These are phyloP conservation scores for Sanghuangporus sanghuang DNA, from an alignment of 1,284 basidiomycete genomes.

Conservation along the genomic window DNA sequence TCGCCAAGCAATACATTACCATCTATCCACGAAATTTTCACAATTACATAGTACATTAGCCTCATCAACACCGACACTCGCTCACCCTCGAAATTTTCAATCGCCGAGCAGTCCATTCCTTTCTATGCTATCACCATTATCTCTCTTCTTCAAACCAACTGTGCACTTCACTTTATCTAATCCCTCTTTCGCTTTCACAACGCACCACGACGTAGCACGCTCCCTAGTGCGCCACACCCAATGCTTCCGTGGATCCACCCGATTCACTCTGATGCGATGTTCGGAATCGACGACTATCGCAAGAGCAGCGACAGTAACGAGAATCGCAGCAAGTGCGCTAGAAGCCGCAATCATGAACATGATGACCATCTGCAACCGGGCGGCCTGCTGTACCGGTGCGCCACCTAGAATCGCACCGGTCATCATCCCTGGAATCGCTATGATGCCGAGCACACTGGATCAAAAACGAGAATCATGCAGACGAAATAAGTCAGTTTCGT, in stretches of 20 bases:
- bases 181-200: conserved; percentile 10
- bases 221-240: conserved; percentile 41
- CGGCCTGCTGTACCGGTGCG: conserved; percentile 77
- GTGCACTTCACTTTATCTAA: background rate
- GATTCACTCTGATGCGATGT: conserved; percentile 66
- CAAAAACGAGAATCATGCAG: background rate
- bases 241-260: conserved; percentile 50
- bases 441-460: conserved; percentile 72
- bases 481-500: background rate
- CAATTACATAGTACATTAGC: background rate
- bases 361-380: conserved; percentile 83
- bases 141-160: background rate
- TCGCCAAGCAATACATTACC: too few relatives aligned
- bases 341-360: conserved; percentile 87
- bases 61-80: background rate
- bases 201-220: background rate
- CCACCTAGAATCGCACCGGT: conserved; percentile 86
- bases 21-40: too few relatives aligned
- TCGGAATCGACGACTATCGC: conserved; percentile 59
- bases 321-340: conserved; percentile 63
- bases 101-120: conserved; percentile 3
- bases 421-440: conserved; percentile 80
- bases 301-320: conserved; percentile 56
- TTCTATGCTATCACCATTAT: background rate
- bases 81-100: background rate